A percentile compares a stretch with the other conserved stretches of the same genome.
Conservation (phyloP, 257 asterid species). For the Nicotiana tomentosiformis region DNA sequence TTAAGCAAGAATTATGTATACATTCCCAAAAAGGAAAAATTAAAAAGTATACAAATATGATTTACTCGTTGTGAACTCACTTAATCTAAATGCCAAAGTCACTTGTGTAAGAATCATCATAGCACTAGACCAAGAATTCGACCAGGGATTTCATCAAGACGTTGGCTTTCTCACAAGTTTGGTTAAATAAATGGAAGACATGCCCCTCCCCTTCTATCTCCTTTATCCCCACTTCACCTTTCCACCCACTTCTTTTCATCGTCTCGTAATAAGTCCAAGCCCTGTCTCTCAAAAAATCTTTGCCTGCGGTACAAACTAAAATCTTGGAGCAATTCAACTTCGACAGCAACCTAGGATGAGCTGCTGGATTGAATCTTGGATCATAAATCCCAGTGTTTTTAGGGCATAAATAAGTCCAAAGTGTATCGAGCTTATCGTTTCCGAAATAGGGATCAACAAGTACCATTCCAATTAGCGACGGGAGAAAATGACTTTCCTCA, state of each 20-base stretch:
- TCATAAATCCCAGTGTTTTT: constrained; percentile 33
- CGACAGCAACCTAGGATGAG: constrained; percentile 35
- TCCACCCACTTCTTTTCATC: constrained; percentile 63
- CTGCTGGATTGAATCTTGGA: constrained; percentile 59
- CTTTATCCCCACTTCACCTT: constrained; percentile 46
- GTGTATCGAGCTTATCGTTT: constrained; percentile 13
- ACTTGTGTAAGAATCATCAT: not conserved
- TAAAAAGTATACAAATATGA: not conserved
- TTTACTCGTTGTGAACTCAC: not conserved
- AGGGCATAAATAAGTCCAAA: constrained; percentile 33
- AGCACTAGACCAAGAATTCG: constrained; percentile 14
- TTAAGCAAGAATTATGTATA: not conserved
- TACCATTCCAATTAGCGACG: constrained; percentile 34
- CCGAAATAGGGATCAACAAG: constrained; percentile 70
- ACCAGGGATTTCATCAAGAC: constrained; percentile 31
- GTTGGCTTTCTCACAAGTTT: constrained; percentile 34
- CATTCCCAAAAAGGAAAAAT: not conserved
- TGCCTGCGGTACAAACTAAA: constrained; percentile 46
- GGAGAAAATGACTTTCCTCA: not conserved
- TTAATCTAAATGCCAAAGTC: not conserved
- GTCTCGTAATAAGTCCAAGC: constrained; percentile 44
- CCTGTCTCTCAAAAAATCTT: constrained; percentile 44
- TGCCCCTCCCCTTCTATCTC: constrained; percentile 61
- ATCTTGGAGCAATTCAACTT: constrained; percentile 49
- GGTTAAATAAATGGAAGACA: constrained; percentile 44